Base-by-base conservation (phyloP, 2,329 filamentous ascomycete genomes). In the Cladophialophora chaetospira region DNA sequence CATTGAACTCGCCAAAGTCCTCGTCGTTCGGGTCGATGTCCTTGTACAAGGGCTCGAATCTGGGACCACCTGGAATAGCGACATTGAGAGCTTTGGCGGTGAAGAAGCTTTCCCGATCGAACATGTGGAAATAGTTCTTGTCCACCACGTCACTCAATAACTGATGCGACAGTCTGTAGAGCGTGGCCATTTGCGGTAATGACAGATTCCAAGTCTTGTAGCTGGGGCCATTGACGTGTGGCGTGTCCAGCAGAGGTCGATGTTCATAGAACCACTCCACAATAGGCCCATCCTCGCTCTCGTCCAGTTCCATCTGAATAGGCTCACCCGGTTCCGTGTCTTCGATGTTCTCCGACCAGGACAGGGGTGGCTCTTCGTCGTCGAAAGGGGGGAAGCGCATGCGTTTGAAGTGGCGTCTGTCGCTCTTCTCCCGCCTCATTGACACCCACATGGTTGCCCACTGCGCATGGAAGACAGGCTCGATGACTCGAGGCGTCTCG, bases 371-470 rank as follows among this genome's bases (percentile, higher is more conserved):
- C 70, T 99, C 94, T 77, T 99, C 94, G 69, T 99, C 95, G 66
- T 99, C 94, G 66, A 99, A 99, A 0, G 95, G 95, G 15, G 94
- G 94, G 68, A 99, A 99, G 66, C 95, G 86, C 94, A 99, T 99
- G 63, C 94, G 86, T 79, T 99, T 99, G 81, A 99, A 99, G 67
- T 97, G 85, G 70, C 93, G 81, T 73, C 94, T 81, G 69, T 99
- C 94, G 70, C 91, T 94, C 81, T 99, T 99, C 72, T 99, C 94
- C 67, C 95, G 88, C 67, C 94, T 86, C 94, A 99, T 99, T 42
- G 89, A 91, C 23, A 96, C 87, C 94, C 94, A 99, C 94, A 99
- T 99, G 53, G 93, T 96, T 10, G 94, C 94, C 94, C 94, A 99
- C 73, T 99, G 94, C 55, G 94, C 94, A 71, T 97, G 92, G 74